These are phyloP conservation scores for Euryodendron excelsum DNA, from an alignment of 148 eudicot species.

Conservation along the genomic window DNA sequence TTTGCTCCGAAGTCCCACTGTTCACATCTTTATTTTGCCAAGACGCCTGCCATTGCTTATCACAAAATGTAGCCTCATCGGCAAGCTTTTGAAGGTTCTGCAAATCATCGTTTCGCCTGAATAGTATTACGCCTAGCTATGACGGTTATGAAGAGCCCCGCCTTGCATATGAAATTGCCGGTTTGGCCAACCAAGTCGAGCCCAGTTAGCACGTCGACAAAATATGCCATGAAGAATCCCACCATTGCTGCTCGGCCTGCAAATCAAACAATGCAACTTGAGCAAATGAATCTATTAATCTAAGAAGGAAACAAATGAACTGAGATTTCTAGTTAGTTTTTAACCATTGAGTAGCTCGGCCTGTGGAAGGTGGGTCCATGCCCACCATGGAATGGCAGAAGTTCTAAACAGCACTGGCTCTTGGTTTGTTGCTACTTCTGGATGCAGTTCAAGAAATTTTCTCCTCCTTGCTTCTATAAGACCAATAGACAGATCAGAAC, in stretches of 20 bases:
- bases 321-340: neutral
- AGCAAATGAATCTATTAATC: too few species aligned
- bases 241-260: constrained; percentile 54
- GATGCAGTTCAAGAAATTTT: constrained; percentile 20
- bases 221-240: constrained; percentile 44
- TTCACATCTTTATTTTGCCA: constrained; percentile 35
- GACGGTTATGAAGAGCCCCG: constrained; percentile 26
- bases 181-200: constrained; percentile 44
- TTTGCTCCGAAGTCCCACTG: neutral
- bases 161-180: constrained; percentile 45
- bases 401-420: constrained; percentile 25
- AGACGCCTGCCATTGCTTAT: constrained; percentile 54
- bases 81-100: constrained; percentile 28
- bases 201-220: constrained; percentile 42
- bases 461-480: too few species aligned
- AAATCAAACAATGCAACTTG: neutral
- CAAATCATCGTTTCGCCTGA: constrained; percentile 32
- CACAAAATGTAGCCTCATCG: constrained; percentile 46
- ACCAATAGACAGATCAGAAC: too few species aligned
- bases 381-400: constrained; percentile 30
- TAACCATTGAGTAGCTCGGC: constrained; percentile 28
- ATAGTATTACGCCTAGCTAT: constrained; percentile 29
- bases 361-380: constrained; percentile 32
- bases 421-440: constrained; percentile 19
- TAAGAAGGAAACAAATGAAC: neutral